Evolutionary conservation across 768 basidiomycete species (phyloP), one percentile per base, ranked within the genome.

Genomic region (Pisolithus albus): DNA sequence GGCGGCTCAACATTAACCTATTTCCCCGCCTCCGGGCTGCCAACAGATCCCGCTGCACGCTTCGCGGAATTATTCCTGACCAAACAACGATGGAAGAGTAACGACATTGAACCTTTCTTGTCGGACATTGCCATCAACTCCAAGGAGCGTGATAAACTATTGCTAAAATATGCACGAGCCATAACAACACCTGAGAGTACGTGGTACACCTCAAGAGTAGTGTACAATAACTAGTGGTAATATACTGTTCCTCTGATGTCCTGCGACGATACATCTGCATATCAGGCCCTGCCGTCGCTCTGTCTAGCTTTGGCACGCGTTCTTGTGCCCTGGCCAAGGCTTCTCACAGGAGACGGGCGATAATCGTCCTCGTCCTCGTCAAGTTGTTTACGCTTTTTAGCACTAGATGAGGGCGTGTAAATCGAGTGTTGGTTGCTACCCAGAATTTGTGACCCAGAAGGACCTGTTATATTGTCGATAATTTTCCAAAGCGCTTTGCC

Each of bases 41-140:
- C 94, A 1, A 65, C 79, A 0, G 86, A 91, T 47, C 86, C 94
- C 5, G 74, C 84, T 1, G 78, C 81, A 7, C 84, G 95, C 15
- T 98, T 98, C 70, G 67, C 79, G 11, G 91, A 95, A 56, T 78
- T 98, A 15, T 99, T 99, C 74, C 73, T 90, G 37, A 86, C 85
- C 8, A 81, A 85, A 5, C 56, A 79, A 19, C 79, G 79, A 42
- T 93, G 92, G 91, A 82, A 77, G 60, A 78, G 75, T 6, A 82
- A 86, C 11, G 91, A 94, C 16, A 87, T 97, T 53, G 69, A 72
- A 24, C 88, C 87, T 4, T 98, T 94, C 70, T 70, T 98, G 11
- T 68, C 74, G 6, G 92, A 92, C 55, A 82, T 96, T 50, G 85
- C 85, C 0, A 74, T 92, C n/a, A 83, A 90, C 62, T 70, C 73